Base-by-base conservation (phyloP, 1,284 basidiomycete genomes). In the Austroboletus niveus region DNA sequence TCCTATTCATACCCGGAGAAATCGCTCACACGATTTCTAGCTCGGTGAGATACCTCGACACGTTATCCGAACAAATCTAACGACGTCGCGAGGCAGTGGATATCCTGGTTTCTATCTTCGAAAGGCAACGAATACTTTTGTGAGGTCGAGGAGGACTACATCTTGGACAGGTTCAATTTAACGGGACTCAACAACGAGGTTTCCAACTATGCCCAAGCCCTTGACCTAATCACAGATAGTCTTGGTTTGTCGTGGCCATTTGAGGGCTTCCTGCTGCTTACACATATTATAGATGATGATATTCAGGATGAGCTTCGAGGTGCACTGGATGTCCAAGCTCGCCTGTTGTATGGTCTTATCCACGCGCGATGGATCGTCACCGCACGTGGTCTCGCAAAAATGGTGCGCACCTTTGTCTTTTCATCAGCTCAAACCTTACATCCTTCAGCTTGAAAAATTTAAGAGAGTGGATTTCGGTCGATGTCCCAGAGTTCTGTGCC, bases 131-230 rank as follows among this genome's bases (percentile, higher is more conserved):
- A 99, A 75, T 99, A 99, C 78, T 99, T 98, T 70, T 98, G 95
- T 72, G 95, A 99, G 75, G 93, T 99, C 59, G 97, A 99, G 69
- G 95, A 98, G 67, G 96, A 98, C 73, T 99, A 98, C 72, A 98
- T 99, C 63, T 80, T 98, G 46, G 96, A 99, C 74, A 83, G 96
- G 43, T 98, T 99, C 84, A 99, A 98, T 72, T 79, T 99, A 51
- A 99, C 96, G 1, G 96, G 97, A 2, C 79, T 98, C 55, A 98
- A 98, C 73, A 91, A 91, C 58, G 96, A 99, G 71, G 94, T 98
- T 8, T 85, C 94, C 57, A 93, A 98, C 73, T 99, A 98, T 65
- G 76, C 88, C 2, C 89, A 97, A 63, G 96, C 96, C 0, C 76
- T 99, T 48, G 96, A 99, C 69, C 80, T 98, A 52, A 98, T 99